Base-by-base conservation (phyloP, 257 asterid species). In the Anisodus acutangulus region DNA sequence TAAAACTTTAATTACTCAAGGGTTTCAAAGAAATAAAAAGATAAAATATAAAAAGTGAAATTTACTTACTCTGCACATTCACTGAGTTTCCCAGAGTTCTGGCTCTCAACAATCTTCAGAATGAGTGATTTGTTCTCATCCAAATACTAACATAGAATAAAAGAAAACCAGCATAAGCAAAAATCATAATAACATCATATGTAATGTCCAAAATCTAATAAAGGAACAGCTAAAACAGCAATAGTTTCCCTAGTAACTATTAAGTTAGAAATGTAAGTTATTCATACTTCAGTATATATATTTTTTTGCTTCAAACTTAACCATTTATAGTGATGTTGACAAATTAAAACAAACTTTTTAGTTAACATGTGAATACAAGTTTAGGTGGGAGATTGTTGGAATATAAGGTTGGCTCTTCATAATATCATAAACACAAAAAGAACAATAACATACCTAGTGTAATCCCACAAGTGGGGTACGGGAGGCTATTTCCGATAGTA, bases 111-210 rank as follows among this genome's bases (percentile, higher is more conserved):
- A 76, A 97, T 97, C 94, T 93, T 97, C 89, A 97, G 85, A 88
- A 97, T 97, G 82, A 97, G 91, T 10, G 99, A 94, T 85, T 97
- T 97, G 94, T 97, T 97, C 86, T 97, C 99, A 87, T 97, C 99
- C 88, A 97, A 87, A 88, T 93, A 97, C 99, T 96, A 93, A 26
- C 54, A 64, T 19, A 51, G 19, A 53, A 45, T 0, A 4, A 64
- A 26, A 11, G 3, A 12, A 83, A 17, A 60, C 31, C 9, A 83
- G 22, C 37, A 64, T 57, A 35, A 26, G 67, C n/a, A 17, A 62
- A 81, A 5, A 67, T 15, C 26, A 66, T 2, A 49, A 49, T 15
- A 31, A 31, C 35, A 64, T 0, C 81, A 51, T 26, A 53, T 26
- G 13, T 12, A 51, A 51, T 51, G 60, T 12, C 12, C 60, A 11